Evolutionary conservation across 176 grass and related monocot genomes (phyloP).

Genomic region (Rhynchospora breviuscula): DNA sequence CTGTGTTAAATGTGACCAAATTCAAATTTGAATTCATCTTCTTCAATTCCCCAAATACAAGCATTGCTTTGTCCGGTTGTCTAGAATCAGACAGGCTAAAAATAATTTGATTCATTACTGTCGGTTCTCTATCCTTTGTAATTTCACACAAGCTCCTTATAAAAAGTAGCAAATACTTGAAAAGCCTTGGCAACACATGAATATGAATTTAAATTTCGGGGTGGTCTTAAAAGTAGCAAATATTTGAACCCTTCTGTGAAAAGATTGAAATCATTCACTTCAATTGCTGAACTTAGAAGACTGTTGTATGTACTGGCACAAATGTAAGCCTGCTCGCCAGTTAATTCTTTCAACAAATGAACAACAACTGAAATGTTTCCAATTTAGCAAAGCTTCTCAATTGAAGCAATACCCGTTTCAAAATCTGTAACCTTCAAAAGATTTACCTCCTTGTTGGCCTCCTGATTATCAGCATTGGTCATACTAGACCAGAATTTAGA

Average conservation of each 20-base stretch:
- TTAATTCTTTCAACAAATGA: conserved; percentile 37
- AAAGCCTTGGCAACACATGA: conserved; percentile 57
- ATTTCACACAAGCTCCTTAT: conserved; percentile 62
- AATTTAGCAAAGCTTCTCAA: conserved; percentile 55
- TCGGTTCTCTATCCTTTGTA: conserved; percentile 42
- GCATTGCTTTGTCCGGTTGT: conserved; percentile 57
- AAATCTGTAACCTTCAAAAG: background rate
- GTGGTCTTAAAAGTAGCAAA: conserved; percentile 54
- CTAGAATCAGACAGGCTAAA: conserved; percentile 40
- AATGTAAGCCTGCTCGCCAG: conserved; percentile 30
- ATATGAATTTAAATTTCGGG: conserved; percentile 64
- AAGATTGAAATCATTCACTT: conserved; percentile 41
- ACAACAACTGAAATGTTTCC: conserved; percentile 40
- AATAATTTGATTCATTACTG: conserved; percentile 66
- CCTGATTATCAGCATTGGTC: conserved; percentile 5
- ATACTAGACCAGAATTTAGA: background rate
- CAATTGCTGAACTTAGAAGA: conserved; percentile 38
- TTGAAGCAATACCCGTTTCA: conserved; percentile 3
- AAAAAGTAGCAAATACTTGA: conserved; percentile 44
- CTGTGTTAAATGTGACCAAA: conserved; percentile 70
- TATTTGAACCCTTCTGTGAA: conserved; percentile 70
- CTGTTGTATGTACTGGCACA: conserved; percentile 38
- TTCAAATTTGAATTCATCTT: conserved; percentile 37
- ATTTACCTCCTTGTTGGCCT: conserved; percentile 6
- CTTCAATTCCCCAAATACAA: conserved; percentile 72